Conservation (phyloP, 1,284 basidiomycete species). For the Trichosporon inkin region DNA sequence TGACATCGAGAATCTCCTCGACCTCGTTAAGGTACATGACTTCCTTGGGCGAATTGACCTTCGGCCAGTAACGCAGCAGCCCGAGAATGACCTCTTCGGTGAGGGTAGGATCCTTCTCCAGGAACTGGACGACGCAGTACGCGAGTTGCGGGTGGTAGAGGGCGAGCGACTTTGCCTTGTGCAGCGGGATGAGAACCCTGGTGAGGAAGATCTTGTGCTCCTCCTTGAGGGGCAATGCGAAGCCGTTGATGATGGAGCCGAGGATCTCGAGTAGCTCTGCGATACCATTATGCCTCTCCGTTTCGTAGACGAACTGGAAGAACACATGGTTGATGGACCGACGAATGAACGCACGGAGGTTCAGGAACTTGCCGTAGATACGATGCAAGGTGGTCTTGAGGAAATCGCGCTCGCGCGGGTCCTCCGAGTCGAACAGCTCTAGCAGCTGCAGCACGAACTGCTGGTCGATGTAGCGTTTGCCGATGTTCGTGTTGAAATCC, state of each 20-base stretch:
- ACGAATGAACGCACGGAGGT: conserved; percentile 95
- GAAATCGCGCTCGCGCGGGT: conserved; percentile 97
- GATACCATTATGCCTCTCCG: conserved; percentile 97
- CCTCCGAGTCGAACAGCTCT: conserved; percentile 98
- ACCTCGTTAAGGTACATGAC: conserved; percentile 99
- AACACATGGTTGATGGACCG: conserved; percentile 99
- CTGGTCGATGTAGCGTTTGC: conserved; percentile 97
- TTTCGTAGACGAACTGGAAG: conserved; percentile 98
- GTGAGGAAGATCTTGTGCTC: conserved; percentile 99
- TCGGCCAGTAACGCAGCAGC: conserved; percentile 95
- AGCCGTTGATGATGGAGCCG: conserved; percentile 99
- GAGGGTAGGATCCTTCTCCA: conserved; percentile 90
- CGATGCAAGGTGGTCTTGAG: conserved; percentile 98
- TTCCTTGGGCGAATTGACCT: conserved; percentile 99
- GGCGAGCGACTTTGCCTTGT: conserved; percentile 95
- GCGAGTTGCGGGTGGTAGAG: conserved; percentile 98
- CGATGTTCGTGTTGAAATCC: conserved; percentile 97
- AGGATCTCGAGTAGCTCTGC: conserved; percentile 97
- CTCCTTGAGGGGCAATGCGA: conserved; percentile 95
- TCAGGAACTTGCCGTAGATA: conserved; percentile 99
- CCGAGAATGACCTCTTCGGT: conserved; percentile 96
- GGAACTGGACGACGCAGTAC: conserved; percentile 98
- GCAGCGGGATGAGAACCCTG: conserved; percentile 89
- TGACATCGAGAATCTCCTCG: conserved; percentile 97
- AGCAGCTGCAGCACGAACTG: conserved; percentile 92